These are phyloP conservation scores for Diaporthe vexans DNA, from an alignment of 2,329 filamentous ascomycete genomes.

Conservation along the genomic window DNA sequence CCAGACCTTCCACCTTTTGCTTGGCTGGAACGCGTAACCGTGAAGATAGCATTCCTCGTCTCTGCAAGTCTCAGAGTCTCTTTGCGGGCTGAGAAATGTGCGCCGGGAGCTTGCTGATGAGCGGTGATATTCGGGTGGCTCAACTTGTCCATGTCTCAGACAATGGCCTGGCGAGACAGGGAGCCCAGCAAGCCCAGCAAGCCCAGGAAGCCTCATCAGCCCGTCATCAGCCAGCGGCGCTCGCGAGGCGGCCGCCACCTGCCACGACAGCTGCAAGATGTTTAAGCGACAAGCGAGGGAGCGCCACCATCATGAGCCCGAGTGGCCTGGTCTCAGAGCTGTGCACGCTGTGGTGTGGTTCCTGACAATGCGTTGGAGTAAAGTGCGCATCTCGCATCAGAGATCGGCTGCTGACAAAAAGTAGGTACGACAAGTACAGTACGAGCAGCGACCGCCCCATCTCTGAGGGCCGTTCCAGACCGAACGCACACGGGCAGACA, in stretches of 20 bases:
- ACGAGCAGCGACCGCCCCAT: background rate
- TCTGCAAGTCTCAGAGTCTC: conserved; percentile 6
- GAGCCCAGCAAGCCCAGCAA: conserved; percentile 30
- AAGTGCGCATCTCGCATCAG: background rate
- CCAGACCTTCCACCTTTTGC: background rate
- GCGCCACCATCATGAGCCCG: conserved; percentile 7
- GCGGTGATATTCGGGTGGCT: conserved; percentile 31
- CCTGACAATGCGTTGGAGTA: background rate
- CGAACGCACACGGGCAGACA: background rate
- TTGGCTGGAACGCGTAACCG: conserved; percentile 19
- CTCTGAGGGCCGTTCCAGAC: conserved; percentile 14
- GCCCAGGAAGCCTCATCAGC: conserved; percentile 32
- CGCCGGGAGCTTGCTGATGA: conserved; percentile 20
- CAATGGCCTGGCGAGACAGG: conserved; percentile 36
- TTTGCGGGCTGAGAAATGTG: conserved; percentile 17
- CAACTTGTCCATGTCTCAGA: conserved; percentile 38
- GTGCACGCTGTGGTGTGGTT: conserved; percentile 1
- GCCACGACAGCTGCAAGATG: conserved; percentile 29
- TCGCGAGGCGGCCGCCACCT: conserved; percentile 34
- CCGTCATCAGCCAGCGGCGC: conserved; percentile 35
- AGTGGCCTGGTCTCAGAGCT: conserved; percentile 13
- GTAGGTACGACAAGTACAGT: background rate
- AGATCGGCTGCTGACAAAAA: background rate
- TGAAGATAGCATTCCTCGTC: conserved; percentile 15
- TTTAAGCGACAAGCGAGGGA: conserved; percentile 35